A percentile compares a stretch with the other conserved stretches of the same genome.
These are phyloP conservation scores for Podospora sp. DNA, from an alignment of 495 filamentous ascomycete species.

Conservation along the genomic window DNA sequence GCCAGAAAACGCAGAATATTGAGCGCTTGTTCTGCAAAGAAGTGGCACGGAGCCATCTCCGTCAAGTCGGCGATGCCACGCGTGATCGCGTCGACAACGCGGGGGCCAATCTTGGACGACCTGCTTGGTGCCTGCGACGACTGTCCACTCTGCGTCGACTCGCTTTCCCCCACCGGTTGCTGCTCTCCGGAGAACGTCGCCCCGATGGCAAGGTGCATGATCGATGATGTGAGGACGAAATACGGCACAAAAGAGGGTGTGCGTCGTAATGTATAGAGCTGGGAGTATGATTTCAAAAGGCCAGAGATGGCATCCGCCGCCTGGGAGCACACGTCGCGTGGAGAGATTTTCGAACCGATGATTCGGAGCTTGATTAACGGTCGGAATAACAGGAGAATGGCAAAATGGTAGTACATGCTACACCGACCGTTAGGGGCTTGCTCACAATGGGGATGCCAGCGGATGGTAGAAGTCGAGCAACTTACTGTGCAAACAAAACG, in stretches of 20 bases:
- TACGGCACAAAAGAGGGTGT: constrained; percentile 62
- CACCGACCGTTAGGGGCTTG: constrained; percentile 17
- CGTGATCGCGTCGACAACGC: constrained; percentile 43
- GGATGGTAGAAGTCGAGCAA: constrained; percentile 16
- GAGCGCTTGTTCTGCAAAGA: constrained; percentile 59
- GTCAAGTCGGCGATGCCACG: constrained; percentile 55
- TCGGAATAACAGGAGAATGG: constrained; percentile 64
- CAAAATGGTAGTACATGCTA: constrained; percentile 69
- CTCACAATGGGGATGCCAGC: not conserved
- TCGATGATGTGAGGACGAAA: constrained; percentile 59
- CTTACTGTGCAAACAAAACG: constrained; percentile 67
- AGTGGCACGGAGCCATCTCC: constrained; percentile 60
- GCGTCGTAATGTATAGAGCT: constrained; percentile 60
- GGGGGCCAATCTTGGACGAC: constrained; percentile 31
- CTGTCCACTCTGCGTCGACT: constrained; percentile 27
- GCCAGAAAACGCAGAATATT: constrained; percentile 59
- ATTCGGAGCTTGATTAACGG: constrained; percentile 66
- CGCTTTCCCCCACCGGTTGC: not conserved
- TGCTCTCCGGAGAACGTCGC: constrained; percentile 30
- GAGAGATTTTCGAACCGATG: constrained; percentile 57
- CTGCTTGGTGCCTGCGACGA: constrained; percentile 18
- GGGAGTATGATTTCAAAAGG: constrained; percentile 58
- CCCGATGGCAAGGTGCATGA: constrained; percentile 60
- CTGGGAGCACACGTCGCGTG: constrained; percentile 63
- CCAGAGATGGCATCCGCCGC: constrained; percentile 63